Evolutionary conservation across 768 basidiomycete genomes (phyloP).

Genomic region (Boletus rubescentipes): DNA sequence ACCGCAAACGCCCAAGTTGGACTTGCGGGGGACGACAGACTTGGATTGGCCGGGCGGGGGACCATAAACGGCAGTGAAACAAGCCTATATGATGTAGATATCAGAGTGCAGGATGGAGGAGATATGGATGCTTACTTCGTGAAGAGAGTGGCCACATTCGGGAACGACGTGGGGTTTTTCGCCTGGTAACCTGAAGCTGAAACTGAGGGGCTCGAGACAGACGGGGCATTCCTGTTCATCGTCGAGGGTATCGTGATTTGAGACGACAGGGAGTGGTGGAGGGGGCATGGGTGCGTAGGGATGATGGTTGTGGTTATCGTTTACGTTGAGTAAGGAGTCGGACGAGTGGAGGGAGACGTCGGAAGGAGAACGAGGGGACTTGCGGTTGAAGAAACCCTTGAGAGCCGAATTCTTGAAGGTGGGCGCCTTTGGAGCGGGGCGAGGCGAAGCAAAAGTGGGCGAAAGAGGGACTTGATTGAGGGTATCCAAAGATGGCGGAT

Average conservation of each 20-base stretch:
- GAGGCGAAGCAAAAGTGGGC: conserved; percentile 43
- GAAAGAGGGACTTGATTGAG: conserved; percentile 37
- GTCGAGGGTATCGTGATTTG: conserved; percentile 57
- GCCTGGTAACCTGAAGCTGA: conserved; percentile 88
- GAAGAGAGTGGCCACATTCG: conserved; percentile 97
- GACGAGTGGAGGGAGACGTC: conserved; percentile 50
- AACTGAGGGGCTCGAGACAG: conserved; percentile 92
- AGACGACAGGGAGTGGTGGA: conserved; percentile 72
- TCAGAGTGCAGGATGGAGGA: neutral
- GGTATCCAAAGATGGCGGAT: conserved; percentile 36
- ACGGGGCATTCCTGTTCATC: conserved; percentile 95
- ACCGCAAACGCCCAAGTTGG: conserved; percentile 92
- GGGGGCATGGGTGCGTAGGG: conserved; percentile 62
- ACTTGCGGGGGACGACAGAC: conserved; percentile 58
- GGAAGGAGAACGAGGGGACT: conserved; percentile 42
- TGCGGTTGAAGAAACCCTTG: conserved; percentile 49
- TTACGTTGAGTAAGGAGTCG: conserved; percentile 38
- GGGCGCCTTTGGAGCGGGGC: conserved; percentile 28
- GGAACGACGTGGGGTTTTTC: conserved; percentile 98
- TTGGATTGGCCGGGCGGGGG: conserved; percentile 65
- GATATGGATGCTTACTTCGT: conserved; percentile 56
- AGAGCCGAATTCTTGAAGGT: conserved; percentile 36
- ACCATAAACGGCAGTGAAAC: conserved; percentile 96
- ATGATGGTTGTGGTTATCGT: conserved; percentile 41
- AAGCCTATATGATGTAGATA: conserved; percentile 57